Evolutionary conservation across 2,329 filamentous ascomycete genomes (phyloP), one percentile per base, ranked within the genome.

Genomic region (Intubia oerlemansii): DNA sequence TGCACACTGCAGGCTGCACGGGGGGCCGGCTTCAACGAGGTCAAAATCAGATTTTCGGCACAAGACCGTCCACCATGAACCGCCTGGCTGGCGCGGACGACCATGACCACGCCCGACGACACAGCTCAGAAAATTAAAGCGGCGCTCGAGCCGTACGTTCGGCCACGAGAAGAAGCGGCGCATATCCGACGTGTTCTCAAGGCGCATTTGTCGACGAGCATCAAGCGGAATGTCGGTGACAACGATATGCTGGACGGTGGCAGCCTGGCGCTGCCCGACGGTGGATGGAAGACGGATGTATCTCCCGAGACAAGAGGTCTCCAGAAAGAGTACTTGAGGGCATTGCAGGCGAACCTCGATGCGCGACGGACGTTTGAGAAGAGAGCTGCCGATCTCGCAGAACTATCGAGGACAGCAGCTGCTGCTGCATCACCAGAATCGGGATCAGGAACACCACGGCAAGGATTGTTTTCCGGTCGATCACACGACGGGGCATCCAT

Each of bases 101-200:
- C 22, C 17, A 36, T 36, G 34, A 24, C 14, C n/a, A n/a, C 32
- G 14, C 24, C 34, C 5, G 25, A 23, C 19, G 35, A 34, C 10
- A 36, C 35, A 13, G 33, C 31, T 4, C 24, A 31, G 25, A 15
- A 22, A n/a, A 21, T 21, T 8, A 21, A 27, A 9, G 28, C 25
- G 17, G 48, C 45, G 12, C 51, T 74, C 14, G 48, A 53, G 19
- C 57, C 61, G 5, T 67, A 57, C 34, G 51, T 71, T 32, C 64
- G 62, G 29, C 55, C 61, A 17, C 56, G 65, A 16, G 63, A 70
- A 32, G 62, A 73, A 38, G 54, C 58, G 27, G 51, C 57, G 20
- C 59, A 61, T 26, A 62, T 73, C 32, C 55, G 63, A 35, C 60
- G 59, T 28, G 48, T 68, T 17, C 42, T 70, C 25, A 55, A 62